A percentile compares a stretch with the other conserved stretches of the same genome.
Conservation (phyloP, 352 stramenopile genomes). For the Phytopythium aichiense region DNA sequence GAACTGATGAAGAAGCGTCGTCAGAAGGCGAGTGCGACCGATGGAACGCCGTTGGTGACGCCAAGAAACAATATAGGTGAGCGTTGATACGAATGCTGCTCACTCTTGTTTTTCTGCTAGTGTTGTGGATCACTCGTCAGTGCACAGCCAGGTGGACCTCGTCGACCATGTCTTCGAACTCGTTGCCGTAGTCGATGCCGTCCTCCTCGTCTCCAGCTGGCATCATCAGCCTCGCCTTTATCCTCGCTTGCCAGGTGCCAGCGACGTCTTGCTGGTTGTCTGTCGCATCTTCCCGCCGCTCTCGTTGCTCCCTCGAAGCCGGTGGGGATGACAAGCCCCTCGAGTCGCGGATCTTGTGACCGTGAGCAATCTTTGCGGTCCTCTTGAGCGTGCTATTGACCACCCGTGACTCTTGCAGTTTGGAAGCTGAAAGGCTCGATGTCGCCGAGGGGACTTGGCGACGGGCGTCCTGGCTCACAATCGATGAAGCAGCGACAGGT, state of each 20-base stretch:
- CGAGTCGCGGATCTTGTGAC: background rate
- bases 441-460: background rate
- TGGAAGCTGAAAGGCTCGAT: background rate
- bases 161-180: slow-evolving; percentile 84
- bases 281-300: background rate
- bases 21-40: background rate
- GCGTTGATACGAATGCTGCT: background rate
- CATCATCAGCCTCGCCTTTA: slow-evolving; percentile 3
- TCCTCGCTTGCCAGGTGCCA: background rate
- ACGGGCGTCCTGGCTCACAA: background rate
- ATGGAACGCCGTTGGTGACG: background rate
- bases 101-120: background rate
- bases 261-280: background rate
- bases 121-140: slow-evolving; percentile 31
- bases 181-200: slow-evolving; percentile 64
- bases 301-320: background rate
- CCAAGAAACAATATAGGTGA: background rate
- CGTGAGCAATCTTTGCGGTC: background rate
- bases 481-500: background rate
- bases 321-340: background rate
- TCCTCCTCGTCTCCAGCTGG: slow-evolving; percentile 10
- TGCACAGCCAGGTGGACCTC: slow-evolving; percentile 40
- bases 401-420: background rate
- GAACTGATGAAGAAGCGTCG: slow-evolving; percentile 16
- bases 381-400: background rate